Conservation (phyloP, 352 stramenopile genomes). For the Globisporangium paddicum region DNA sequence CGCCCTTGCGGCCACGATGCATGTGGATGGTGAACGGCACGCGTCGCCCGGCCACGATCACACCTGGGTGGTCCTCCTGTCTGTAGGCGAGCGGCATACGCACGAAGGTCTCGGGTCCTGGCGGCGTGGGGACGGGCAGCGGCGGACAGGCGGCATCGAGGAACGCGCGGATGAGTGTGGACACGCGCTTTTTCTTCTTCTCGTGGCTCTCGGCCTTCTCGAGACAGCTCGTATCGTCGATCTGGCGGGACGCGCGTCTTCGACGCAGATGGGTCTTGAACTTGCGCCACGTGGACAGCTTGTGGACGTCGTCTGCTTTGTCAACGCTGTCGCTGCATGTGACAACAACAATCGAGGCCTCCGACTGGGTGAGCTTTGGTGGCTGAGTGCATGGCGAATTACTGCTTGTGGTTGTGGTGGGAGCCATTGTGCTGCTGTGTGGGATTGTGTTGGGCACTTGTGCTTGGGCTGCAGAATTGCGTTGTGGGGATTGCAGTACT, state of each 20-base stretch:
- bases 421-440: constrained; percentile 1
- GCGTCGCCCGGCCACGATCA: constrained; percentile 1
- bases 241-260: background rate
- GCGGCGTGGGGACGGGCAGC: background rate
- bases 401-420: background rate
- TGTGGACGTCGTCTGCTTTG: background rate
- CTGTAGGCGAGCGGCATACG: background rate
- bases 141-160: constrained; percentile 1
- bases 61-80: constrained; percentile 2
- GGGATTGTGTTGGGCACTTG: background rate
- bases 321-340: background rate
- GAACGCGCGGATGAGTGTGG: background rate
- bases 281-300: background rate
- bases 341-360: background rate
- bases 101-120: constrained; percentile 4
- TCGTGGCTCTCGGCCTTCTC: background rate
- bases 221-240: constrained; percentile 1
- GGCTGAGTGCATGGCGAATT: background rate
- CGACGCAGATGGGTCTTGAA: background rate
- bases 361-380: background rate
- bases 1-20: constrained; percentile 5
- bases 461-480: background rate
- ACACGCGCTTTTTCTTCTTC: background rate
- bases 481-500: background rate
- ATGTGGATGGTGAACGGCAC: constrained; percentile 8